Base-by-base conservation (phyloP, 129 eudicot genomes). In the Flaveria robusta region DNA sequence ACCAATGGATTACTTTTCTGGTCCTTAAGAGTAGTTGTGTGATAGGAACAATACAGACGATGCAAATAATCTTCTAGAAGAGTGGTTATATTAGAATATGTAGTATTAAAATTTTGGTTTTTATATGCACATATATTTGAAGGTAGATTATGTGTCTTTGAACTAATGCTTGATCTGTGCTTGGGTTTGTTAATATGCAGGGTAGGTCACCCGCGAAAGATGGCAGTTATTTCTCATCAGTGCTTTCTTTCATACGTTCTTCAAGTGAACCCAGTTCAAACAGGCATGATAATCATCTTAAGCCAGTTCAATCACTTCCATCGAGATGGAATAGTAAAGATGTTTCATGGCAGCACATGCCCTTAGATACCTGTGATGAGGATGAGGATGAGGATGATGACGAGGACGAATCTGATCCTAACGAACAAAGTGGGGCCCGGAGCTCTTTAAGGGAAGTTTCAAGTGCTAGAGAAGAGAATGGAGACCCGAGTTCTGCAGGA, bases 191-290 rank as follows among this genome's bases (percentile, higher is more conserved):
- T 52, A 73, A 49, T 77, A 75, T 89, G 85, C 79, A 93, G 98
- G 93, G 85, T 86, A 88, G 86, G 72, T 77, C 87, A 45, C 50
- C 74, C 77, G 23, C 84, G 23, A 86, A 85, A 81, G 87, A 85
- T 51, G 88, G 85, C 10, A 84, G 83, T 54, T 81, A 88, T 26
- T 27, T 76, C 65, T 78, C 92, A 47, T 91, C 97, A 39, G 65
- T 87, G 16, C 77, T 89, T 43, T 80, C 96, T 46, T 87, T 47
- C 69, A 55, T 84, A 68, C 85, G 81, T 27, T 92, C 97, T 50
- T 77, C 97, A 39, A 77, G 66, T 52, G 82, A 85, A 43, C 65
- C 78, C 47, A 71, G 51, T 71, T 77, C 88, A 70, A 70, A 64
- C 67, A 77, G 73, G 65, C 66, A 66, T 52, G 71, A 65, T 29